These are phyloP conservation scores for Moesziomyces aphidis DNA, from an alignment of 1,284 basidiomycete genomes.

Conservation along the genomic window DNA sequence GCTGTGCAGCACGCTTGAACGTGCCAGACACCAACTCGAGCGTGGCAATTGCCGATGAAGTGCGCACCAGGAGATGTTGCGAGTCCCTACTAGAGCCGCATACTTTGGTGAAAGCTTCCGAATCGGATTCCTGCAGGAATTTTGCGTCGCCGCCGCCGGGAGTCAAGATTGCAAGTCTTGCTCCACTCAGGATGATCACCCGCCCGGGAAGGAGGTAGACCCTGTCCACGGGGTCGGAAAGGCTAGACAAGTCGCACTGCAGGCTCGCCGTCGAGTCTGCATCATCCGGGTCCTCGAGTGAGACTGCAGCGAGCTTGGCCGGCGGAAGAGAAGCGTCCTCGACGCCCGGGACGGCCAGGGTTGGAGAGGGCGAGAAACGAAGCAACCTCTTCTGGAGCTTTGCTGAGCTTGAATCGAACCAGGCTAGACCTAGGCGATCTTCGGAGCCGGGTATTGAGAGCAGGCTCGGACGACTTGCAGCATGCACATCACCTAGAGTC, in stretches of 20 bases:
- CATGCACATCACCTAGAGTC: constrained; percentile 17
- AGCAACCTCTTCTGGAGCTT: constrained; percentile 16
- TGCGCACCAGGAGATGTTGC: constrained; percentile 16
- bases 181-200: constrained; percentile 4
- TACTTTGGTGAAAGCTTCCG: constrained; percentile 8
- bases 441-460: neutral
- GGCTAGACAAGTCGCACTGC: constrained; percentile 8
- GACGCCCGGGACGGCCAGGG: neutral
- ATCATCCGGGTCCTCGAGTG: constrained; percentile 1
- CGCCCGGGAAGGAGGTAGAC: constrained; percentile 3
- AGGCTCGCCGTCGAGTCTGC: neutral
- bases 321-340: neutral
- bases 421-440: constrained; percentile 19
- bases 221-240: constrained; percentile 1
- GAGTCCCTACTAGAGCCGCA: constrained; percentile 21
- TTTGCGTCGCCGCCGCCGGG: neutral
- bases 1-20: constrained; percentile 5
- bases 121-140: constrained; percentile 5
- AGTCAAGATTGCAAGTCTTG: constrained; percentile 2
- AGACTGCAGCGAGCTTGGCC: constrained; percentile 5
- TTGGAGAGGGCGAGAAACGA: neutral
- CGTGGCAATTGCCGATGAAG: constrained; percentile 4
- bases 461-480: constrained; percentile 8
- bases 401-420: constrained; percentile 17
- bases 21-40: constrained; percentile 6